Base-by-base conservation (phyloP, 768 basidiomycete species). In the Tulasnella sp. region DNA sequence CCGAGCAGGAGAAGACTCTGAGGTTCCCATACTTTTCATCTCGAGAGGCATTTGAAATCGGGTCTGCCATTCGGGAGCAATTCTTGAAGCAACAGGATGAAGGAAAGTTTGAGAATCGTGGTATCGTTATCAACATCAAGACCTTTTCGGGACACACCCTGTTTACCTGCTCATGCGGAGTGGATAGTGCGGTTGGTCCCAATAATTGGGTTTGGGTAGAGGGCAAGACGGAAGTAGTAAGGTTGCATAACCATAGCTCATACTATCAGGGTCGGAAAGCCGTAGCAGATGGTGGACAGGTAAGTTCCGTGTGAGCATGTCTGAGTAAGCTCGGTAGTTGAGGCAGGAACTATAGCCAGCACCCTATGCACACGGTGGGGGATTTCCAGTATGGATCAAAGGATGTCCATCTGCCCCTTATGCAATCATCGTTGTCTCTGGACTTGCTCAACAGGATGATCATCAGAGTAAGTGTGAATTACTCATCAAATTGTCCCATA, bases 141-240 rank as follows among this genome's bases (percentile, higher is more conserved):
- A 58, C 57, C 5, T 56, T 53, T 25, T 56, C 57, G 8, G 57
- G 54, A 4, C 57, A 56, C 27, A 56, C 34, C 9, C 43, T 58
- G 19, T 58, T 58, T 31, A 41, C 45, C 19, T 19, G 35, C 22
- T 50, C 57, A 1, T 43, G 29, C 8, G 57, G 57, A 2, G 45
- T 52, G 15, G 44, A 56, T 32, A 53, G 37, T 29, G 37, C 49
- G 10, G 39, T 52, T 25, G 54, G 54, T 9, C 57, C 57, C 8
- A 47, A 37, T 5, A 56, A 58, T 40, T 56, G 55, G 57, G 37
- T 49, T 9, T 58, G 45, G 34, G 41, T 56, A 9, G 50, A 56
- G 15, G 57, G 57, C 5, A 58, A 58, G 55, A 58, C 40, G 39
- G 51, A 58, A n/a, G 50, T 58, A 12, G 55, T 53, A 6, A 52